Base-by-base conservation (phyloP, 805 yeast genomes). In the Millerago galiae region DNA sequence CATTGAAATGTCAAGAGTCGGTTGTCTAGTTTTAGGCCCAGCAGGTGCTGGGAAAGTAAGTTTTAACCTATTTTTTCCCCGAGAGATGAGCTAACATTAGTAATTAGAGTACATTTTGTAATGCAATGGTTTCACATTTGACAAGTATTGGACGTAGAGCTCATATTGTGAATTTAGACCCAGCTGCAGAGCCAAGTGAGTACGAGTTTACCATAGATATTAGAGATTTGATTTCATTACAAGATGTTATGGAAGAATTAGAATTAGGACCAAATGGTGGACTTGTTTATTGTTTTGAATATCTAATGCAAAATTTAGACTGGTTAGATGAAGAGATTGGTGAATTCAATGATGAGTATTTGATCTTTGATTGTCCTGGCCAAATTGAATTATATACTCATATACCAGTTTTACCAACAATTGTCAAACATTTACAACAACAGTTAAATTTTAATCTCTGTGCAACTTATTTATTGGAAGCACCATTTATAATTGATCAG, bases 271-370 rank as follows among this genome's bases (percentile, higher is more conserved):
- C 98, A 8, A 91, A 91, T 52, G 99, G 99, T 38, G 97, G 95
- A 0, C 66, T 93, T 38, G 70, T 93, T 27, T 93, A 90, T 62
- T 93, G 98, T 58, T 91, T 93, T 60, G 98, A 93, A 65, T 87
- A 90, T 58, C 68, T 93, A 28, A 62, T 93, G 57, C 79, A 90
- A 35, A 93, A 93, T 57, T 60, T 93, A 47, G 99, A 93, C 66
- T 93, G 99, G 99, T 66, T 93, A 27, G 99, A 91, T 54, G 97
- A 91, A 54, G 96, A 91, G 58, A 83, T 93, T 45, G 99, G 99
- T 14, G 98, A 93, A 49, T 93, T 71, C 59, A 90, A 85, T 53
- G 98, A 93, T 58, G 99, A 93, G 56, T 91, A 87, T 56, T 69
- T 91, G 51, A 88, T 91, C 25, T 89, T 91, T 61, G 98, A 91